phyloP scores from a whole-genome alignment of 768 basidiomycete species.

The Mrakia blollopis region DNA sequence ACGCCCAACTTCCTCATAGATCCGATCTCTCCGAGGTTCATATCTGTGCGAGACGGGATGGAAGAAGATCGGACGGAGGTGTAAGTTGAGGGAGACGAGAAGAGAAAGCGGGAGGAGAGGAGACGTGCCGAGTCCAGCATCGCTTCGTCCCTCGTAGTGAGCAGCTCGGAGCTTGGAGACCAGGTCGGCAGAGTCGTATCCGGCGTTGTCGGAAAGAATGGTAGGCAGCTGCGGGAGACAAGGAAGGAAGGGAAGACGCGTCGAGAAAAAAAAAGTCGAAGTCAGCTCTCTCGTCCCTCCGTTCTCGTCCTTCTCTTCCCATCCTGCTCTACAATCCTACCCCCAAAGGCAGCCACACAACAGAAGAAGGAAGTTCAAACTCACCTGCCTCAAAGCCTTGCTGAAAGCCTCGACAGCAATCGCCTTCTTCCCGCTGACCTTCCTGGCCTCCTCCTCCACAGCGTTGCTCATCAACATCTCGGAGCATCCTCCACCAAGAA shows the following conservation, averaged over 20 bases:
- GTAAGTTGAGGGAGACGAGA: no score
- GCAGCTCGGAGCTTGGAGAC: conserved; percentile 84
- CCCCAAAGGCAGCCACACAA: no score
- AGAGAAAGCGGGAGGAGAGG: not conserved
- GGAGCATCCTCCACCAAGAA: conserved; percentile 92
- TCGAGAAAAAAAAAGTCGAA: not conserved
- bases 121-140: conserved; percentile 78
- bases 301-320: not conserved
- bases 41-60: conserved; percentile 55
- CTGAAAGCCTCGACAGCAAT: conserved; percentile 90
- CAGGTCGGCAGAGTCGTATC: conserved; percentile 93
- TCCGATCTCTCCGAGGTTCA: conserved; percentile 76
- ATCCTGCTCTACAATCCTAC: no score
- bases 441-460: conserved; percentile 79
- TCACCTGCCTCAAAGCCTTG: conserved; percentile 66
- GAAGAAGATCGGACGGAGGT: no score
- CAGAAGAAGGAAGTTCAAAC: not conserved
- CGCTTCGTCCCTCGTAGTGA: conserved; percentile 80
- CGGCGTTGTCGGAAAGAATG: conserved; percentile 95
- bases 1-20: conserved; percentile 85
- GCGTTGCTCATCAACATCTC: conserved; percentile 98
- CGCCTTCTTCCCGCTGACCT: conserved; percentile 88
- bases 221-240: conserved; percentile 72
- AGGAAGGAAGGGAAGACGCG: no score
- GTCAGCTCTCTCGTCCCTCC: not conserved